A percentile compares a stretch with the other conserved stretches of the same genome.
Evolutionary conservation across 495 filamentous ascomycete genomes (phyloP).

Genomic region (Aspergillus leporis): DNA sequence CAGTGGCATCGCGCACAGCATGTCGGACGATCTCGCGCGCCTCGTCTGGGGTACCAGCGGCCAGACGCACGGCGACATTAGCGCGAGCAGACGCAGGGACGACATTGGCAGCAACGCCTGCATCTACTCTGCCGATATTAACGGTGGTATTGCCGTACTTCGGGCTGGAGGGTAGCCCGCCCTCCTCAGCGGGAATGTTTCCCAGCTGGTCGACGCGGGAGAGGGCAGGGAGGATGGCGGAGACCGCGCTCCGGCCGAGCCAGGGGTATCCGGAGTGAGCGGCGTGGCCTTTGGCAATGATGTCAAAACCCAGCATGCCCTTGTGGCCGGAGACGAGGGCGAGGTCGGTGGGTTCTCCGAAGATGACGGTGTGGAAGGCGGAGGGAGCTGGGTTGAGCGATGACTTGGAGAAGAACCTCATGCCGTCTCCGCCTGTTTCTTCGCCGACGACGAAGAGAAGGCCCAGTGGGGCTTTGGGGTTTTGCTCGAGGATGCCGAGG

Average conservation of each 20-base stretch:
- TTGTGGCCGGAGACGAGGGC: slow-evolving; percentile 90
- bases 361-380: slow-evolving; percentile 70
- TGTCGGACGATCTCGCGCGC: slow-evolving; percentile 52
- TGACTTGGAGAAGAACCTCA: slow-evolving; percentile 57
- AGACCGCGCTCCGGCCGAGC: slow-evolving; percentile 78
- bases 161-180: slow-evolving; percentile 67
- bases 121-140: slow-evolving; percentile 76
- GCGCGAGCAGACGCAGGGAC: slow-evolving; percentile 74
- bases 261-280: slow-evolving; percentile 89
- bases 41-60: slow-evolving; percentile 62
- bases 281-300: slow-evolving; percentile 71
- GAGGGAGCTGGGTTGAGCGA: slow-evolving; percentile 34
- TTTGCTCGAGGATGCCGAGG: slow-evolving; percentile 54
- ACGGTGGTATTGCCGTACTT: slow-evolving; percentile 84
- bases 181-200: slow-evolving; percentile 35
- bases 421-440: slow-evolving; percentile 80
- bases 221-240: slow-evolving; percentile 69
- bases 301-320: slow-evolving; percentile 64
- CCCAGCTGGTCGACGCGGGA: slow-evolving; percentile 58
- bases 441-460: slow-evolving; percentile 92
- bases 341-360: slow-evolving; percentile 86
- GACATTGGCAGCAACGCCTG: slow-evolving; percentile 87
- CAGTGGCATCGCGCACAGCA: slow-evolving; percentile 60
- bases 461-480: slow-evolving; percentile 51
- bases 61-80: slow-evolving; percentile 68